A percentile compares a stretch with the other conserved stretches of the same genome.
Conservation (phyloP, 2,329 filamentous ascomycete species). For the Chaetomium globosum region DNA sequence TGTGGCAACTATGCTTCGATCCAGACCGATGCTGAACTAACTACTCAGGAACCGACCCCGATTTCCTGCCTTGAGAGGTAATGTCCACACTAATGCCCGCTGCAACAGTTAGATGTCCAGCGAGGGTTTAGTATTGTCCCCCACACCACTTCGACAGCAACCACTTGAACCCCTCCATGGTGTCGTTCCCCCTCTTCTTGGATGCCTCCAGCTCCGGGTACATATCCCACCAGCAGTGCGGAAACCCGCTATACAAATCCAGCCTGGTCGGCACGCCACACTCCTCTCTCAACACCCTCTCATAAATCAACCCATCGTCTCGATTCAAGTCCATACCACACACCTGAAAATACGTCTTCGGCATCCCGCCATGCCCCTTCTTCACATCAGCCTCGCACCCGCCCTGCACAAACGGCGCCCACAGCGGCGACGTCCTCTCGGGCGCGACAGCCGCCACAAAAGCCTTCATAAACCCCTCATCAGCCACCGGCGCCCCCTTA, state of each 20-base stretch:
- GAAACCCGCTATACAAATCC: conserved; percentile 16
- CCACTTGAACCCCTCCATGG: conserved; percentile 7
- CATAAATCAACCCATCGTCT: conserved; percentile 20
- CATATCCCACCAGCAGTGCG: conserved; percentile 21
- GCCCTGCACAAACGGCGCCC: conserved; percentile 16
- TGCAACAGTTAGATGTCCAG: too few species aligned
- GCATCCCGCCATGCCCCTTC: conserved; percentile 5
- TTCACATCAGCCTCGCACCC: conserved; percentile 2
- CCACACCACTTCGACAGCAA: conserved; percentile 7
- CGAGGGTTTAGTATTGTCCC: too few species aligned
- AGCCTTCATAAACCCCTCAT: conserved; percentile 34
- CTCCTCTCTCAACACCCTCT: conserved; percentile 19
- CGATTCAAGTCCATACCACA: conserved; percentile 21
- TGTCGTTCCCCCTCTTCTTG: conserved; percentile 15
- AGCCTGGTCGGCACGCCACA: conserved; percentile 16
- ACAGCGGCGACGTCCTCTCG: background rate
- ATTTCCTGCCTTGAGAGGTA: too few species aligned
- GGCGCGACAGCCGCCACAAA: conserved; percentile 1
- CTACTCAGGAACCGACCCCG: too few species aligned
- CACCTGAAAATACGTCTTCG: conserved; percentile 17
- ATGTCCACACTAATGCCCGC: too few species aligned
- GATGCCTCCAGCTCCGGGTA: conserved; percentile 16
- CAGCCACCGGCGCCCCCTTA: conserved; percentile 42
- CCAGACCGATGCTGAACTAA: too few species aligned
- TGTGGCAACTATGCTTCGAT: too few species aligned